These are phyloP conservation scores for Lathyrus sativus DNA, from an alignment of 306 rosid genomes.

Conservation along the genomic window DNA sequence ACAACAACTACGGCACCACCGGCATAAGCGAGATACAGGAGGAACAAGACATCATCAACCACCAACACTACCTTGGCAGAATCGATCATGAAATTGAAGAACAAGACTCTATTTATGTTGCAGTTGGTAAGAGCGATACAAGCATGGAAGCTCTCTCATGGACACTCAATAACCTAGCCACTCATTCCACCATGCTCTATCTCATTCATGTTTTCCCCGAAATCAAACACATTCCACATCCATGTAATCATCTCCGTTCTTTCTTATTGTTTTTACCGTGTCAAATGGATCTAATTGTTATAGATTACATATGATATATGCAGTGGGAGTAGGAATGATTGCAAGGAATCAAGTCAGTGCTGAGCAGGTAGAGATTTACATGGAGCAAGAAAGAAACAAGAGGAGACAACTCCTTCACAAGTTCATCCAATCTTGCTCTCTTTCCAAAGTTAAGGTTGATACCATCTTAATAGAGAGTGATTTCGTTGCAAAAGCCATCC, in stretches of 20 bases:
- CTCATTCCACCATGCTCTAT: conserved; percentile 45
- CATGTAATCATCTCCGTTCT: conserved; percentile 44
- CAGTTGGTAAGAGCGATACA: conserved; percentile 57
- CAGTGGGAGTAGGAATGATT: conserved; percentile 87
- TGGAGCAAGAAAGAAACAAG: conserved; percentile 68
- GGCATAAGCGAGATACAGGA: conserved; percentile 72
- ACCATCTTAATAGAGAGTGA: conserved; percentile 74
- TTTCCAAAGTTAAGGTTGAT: conserved; percentile 65
- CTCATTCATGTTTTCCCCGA: conserved; percentile 73
- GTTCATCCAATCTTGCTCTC: conserved; percentile 57
- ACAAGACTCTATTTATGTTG: conserved; percentile 61
- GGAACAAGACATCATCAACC: conserved; percentile 29
- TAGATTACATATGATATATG: too few species aligned
- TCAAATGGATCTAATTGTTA: not conserved
- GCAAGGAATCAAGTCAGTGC: conserved; percentile 69
- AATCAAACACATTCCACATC: conserved; percentile 64
- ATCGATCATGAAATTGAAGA: conserved; percentile 1
- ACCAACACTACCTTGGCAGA: not conserved
- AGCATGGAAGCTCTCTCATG: conserved; percentile 70
- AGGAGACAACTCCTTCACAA: conserved; percentile 70
- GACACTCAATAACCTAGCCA: conserved; percentile 51
- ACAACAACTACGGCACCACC: not conserved
- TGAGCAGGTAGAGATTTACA: conserved; percentile 62
- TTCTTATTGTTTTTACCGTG: too few species aligned
- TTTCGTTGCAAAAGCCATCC: conserved; percentile 56